phyloP scores from a whole-genome alignment of 805 yeast genomes.

The Yarrowia osloensis region DNA sequence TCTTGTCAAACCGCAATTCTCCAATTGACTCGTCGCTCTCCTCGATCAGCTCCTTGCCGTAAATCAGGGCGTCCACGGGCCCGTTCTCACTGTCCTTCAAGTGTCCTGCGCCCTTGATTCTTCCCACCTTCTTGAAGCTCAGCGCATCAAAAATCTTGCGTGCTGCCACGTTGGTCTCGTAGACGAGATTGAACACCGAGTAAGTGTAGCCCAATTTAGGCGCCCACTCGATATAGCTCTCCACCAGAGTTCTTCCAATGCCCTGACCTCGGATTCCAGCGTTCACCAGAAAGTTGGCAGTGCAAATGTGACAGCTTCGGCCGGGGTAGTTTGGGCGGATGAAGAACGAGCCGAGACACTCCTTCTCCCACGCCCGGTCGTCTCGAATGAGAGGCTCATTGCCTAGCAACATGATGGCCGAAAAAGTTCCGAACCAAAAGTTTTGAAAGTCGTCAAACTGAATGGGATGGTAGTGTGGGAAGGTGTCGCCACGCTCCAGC shows the following conservation, averaged over 20 bases:
- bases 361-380: conserved; percentile 82
- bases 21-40: conserved; percentile 50
- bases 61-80: conserved; percentile 84
- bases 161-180: conserved; percentile 84
- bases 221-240: conserved; percentile 88
- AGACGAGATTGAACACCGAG: conserved; percentile 79
- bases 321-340: conserved; percentile 92
- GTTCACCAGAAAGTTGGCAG: conserved; percentile 84
- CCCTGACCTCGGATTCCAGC: conserved; percentile 93
- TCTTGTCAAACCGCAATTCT: conserved; percentile 64
- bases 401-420: conserved; percentile 78
- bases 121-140: conserved; percentile 76
- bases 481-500: conserved; percentile 82
- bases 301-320: conserved; percentile 87
- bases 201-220: conserved; percentile 85
- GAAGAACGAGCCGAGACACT: conserved; percentile 84
- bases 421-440: conserved; percentile 86
- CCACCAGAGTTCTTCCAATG: conserved; percentile 81
- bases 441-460: conserved; percentile 74
- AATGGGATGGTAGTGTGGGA: conserved; percentile 80
- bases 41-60: conserved; percentile 75
- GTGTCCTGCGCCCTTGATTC: conserved; percentile 84
- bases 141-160: conserved; percentile 73
- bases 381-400: conserved; percentile 57
- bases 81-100: conserved; percentile 72